These are phyloP conservation scores for Oryza meridionalis DNA, from an alignment of 176 grass and related monocot genomes.

Conservation along the genomic window DNA sequence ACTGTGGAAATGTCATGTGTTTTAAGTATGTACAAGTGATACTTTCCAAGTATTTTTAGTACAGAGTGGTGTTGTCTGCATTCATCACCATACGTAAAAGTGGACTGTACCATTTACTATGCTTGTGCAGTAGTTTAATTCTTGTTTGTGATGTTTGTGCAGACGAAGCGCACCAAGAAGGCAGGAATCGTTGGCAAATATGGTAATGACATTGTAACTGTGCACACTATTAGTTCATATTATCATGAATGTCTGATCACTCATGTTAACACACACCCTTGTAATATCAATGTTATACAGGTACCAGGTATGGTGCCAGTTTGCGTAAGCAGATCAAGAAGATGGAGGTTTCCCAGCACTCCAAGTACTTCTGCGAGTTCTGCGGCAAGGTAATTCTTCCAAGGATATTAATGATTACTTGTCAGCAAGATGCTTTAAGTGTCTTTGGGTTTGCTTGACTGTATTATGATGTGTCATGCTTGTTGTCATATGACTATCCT, in stretches of 20 bases:
- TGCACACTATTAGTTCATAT: neutral
- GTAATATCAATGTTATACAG: slow-evolving; percentile 40
- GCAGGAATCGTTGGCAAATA: slow-evolving; percentile 92
- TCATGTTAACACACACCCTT: neutral
- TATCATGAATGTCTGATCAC: neutral
- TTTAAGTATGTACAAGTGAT: no score
- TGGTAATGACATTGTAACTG: slow-evolving; percentile 45
- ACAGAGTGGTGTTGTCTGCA: neutral
- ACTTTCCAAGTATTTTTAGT: neutral
- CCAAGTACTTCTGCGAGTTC: slow-evolving; percentile 86
- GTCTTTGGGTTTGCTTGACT: neutral
- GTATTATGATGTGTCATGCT: neutral
- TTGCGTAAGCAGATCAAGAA: slow-evolving; percentile 93
- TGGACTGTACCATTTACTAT: neutral
- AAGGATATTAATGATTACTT: neutral
- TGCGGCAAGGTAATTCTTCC: slow-evolving; percentile 71
- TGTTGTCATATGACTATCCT: neutral
- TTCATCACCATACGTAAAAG: neutral
- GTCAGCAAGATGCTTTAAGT: neutral
- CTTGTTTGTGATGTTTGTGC: slow-evolving; percentile 26
- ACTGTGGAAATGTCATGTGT: neutral
- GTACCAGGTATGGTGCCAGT: slow-evolving; percentile 87
- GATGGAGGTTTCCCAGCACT: slow-evolving; percentile 87
- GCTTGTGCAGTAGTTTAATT: neutral
- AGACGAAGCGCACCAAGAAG: slow-evolving; percentile 95